These are phyloP conservation scores for Nevesoporus exiguus DNA, from an alignment of 768 basidiomycete species.

Conservation along the genomic window DNA sequence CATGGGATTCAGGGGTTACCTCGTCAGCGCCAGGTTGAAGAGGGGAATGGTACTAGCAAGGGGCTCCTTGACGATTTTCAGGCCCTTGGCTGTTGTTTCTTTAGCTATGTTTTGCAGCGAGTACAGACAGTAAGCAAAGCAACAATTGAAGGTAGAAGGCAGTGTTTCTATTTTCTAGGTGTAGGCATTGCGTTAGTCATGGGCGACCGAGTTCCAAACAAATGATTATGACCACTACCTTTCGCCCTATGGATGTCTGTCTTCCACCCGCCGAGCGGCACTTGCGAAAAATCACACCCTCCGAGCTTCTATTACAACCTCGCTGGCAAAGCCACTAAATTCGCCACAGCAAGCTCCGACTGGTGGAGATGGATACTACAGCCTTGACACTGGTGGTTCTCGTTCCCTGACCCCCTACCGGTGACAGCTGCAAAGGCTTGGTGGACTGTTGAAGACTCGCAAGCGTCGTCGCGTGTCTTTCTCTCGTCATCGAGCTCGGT, in stretches of 20 bases:
- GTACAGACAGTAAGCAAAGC: not conserved
- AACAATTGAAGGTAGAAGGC: not conserved
- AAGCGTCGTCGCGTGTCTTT: constrained; percentile 2
- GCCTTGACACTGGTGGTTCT: constrained; percentile 14
- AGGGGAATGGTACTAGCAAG: not conserved
- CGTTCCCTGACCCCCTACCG: constrained; percentile 17
- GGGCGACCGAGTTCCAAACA: not conserved
- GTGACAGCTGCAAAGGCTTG: not conserved
- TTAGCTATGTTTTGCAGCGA: not conserved
- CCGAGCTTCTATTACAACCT: constrained; percentile 4
- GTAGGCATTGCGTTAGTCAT: not conserved
- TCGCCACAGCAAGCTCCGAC: constrained; percentile 12
- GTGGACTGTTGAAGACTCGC: constrained; percentile 3
- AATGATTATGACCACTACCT: constrained; percentile 2
- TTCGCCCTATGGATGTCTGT: not conserved
- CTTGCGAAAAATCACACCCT: not conserved
- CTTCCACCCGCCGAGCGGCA: not conserved
- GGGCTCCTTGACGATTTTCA: not conserved
- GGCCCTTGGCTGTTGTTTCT: constrained; percentile 1
- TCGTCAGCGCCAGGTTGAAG: constrained; percentile 7
- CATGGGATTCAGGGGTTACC: not conserved
- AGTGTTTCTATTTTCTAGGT: not conserved
- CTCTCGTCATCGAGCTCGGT: not conserved
- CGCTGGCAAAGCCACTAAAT: constrained; percentile 1
- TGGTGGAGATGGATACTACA: constrained; percentile 18